Conservation (phyloP, 2,329 filamentous ascomycete genomes). For the Coleophoma cylindrospora region DNA sequence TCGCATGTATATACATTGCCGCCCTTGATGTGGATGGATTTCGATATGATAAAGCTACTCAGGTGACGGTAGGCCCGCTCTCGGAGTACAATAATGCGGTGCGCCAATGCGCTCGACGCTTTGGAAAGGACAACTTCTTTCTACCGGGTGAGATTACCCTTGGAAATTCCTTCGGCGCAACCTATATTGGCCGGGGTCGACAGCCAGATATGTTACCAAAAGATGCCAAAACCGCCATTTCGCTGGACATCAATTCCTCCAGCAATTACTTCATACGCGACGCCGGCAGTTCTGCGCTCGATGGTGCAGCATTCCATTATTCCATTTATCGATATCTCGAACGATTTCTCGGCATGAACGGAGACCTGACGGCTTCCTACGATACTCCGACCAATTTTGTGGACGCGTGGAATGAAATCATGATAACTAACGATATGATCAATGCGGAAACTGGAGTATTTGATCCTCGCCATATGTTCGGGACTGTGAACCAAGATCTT, state of each 20-base stretch:
- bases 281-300: constrained; percentile 46
- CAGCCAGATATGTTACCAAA: constrained; percentile 39
- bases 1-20: constrained; percentile 57
- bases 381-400: constrained; percentile 31
- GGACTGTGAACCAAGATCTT: constrained; percentile 57
- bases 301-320: constrained; percentile 58
- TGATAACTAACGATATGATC: constrained; percentile 52
- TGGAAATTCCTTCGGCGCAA: constrained; percentile 52
- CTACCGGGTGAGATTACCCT: constrained; percentile 58
- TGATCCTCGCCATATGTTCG: constrained; percentile 61
- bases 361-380: constrained; percentile 25
- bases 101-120: constrained; percentile 46
- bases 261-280: constrained; percentile 37
- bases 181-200: constrained; percentile 56
- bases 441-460: constrained; percentile 56
- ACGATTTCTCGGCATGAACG: constrained; percentile 54
- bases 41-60: constrained; percentile 61
- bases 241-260: constrained; percentile 1
- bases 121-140: constrained; percentile 60
- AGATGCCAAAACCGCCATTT: not conserved
- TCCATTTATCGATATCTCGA: constrained; percentile 57
- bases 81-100: constrained; percentile 52
- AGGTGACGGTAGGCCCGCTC: constrained; percentile 56
- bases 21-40: constrained; percentile 61
- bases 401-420: constrained; percentile 46